These are phyloP conservation scores for Lithocarpus polystachyus DNA, from an alignment of 306 rosid species.

Conservation along the genomic window DNA sequence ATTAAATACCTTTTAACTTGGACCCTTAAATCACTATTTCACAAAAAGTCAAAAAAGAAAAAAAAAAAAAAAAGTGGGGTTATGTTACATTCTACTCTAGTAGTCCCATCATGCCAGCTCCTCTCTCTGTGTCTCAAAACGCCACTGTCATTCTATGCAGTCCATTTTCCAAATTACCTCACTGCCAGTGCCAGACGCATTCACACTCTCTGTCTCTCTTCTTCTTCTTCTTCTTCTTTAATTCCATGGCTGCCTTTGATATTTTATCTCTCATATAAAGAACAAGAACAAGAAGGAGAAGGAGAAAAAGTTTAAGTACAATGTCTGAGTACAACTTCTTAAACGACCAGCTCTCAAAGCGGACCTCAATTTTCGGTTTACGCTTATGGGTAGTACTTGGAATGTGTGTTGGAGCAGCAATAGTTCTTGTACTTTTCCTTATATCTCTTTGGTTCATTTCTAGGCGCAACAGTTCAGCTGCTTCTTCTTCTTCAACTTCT, in stretches of 20 bases:
- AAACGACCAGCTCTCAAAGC: slow-evolving; percentile 56
- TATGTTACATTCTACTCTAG: not conserved
- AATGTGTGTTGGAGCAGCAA: slow-evolving; percentile 65
- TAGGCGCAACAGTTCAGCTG: slow-evolving; percentile 31
- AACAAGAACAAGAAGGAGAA: not conserved
- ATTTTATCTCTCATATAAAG: not conserved
- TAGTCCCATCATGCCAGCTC: slow-evolving; percentile 37
- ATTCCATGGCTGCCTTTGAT: not conserved
- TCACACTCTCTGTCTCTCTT: not conserved
- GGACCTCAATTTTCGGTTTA: slow-evolving; percentile 54
- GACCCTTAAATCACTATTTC: no score
- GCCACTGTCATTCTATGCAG: slow-evolving; percentile 22
- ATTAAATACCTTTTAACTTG: no score
- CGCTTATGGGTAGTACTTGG: slow-evolving; percentile 62
- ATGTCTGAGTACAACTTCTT: slow-evolving; percentile 50
- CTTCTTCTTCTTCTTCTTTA: not conserved
- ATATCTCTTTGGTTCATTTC: slow-evolving; percentile 57
- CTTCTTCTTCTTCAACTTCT: not conserved
- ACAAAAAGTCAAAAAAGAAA: not conserved
- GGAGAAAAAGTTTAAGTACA: not conserved
- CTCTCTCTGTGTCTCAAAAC: slow-evolving; percentile 8
- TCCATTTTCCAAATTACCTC: not conserved
- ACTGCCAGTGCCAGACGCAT: not conserved
- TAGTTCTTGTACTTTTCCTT: slow-evolving; percentile 55
- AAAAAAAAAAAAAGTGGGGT: not conserved